Conservation (phyloP, 2,329 filamentous ascomycete genomes). For the Chrysosporium keratinophilum region DNA sequence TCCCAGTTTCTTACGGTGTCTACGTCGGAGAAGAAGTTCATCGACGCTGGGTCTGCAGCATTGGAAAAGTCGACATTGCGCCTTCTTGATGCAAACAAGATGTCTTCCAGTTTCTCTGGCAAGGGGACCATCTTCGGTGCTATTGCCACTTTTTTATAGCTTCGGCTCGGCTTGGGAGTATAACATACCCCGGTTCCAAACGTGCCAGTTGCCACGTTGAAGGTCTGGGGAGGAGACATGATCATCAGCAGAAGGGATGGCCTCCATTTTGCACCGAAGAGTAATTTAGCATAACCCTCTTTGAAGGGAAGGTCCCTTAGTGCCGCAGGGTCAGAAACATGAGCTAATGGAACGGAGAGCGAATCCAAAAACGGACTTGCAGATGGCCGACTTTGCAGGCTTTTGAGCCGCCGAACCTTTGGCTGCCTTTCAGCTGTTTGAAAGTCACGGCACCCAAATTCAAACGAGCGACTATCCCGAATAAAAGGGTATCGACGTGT, state of each 20-base stretch:
- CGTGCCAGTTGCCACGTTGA: constrained; percentile 35
- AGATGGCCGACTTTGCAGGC: constrained; percentile 1
- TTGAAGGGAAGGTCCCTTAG: not conserved
- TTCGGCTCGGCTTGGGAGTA: not conserved
- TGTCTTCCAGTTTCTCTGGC: constrained; percentile 22
- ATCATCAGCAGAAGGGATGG: constrained; percentile 22
- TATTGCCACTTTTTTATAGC: not conserved
- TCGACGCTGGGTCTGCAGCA: constrained; percentile 20
- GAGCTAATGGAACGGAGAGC: not conserved
- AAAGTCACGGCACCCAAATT: not conserved
- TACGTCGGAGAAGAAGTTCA: constrained; percentile 24
- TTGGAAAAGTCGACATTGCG: constrained; percentile 15
- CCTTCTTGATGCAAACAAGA: constrained; percentile 20
- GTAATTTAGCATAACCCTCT: not conserved
- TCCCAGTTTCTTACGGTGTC: constrained; percentile 32
- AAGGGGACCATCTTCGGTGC: not conserved
- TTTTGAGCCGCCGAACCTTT: constrained; percentile 8
- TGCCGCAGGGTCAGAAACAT: not conserved
- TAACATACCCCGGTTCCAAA: constrained; percentile 31
- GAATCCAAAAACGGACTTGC: constrained; percentile 12
- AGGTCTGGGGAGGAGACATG: constrained; percentile 31
- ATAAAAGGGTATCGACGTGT: not conserved
- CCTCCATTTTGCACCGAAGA: constrained; percentile 6
- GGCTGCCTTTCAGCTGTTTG: not conserved
- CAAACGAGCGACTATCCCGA: not conserved